Evolutionary conservation across 1,139 yeast species (phyloP).

Genomic region (Geotrichum citri-aurantii): DNA sequence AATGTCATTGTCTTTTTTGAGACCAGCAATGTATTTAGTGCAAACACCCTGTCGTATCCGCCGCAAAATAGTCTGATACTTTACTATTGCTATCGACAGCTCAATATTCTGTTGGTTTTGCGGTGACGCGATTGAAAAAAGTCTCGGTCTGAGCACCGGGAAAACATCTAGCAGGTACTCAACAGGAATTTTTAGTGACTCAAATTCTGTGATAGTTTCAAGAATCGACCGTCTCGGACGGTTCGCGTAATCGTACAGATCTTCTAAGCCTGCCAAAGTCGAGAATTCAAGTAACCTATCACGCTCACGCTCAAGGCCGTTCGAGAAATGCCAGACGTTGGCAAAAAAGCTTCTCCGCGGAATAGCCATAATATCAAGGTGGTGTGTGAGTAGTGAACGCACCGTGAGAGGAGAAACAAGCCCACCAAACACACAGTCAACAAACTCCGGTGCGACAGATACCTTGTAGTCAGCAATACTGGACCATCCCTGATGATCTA

Average conservation of each 20-base stretch:
- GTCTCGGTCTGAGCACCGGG: conserved; percentile 73
- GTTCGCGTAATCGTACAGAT: conserved; percentile 80
- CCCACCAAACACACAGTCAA: conserved; percentile 46
- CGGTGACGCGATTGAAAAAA: conserved; percentile 73
- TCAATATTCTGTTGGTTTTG: conserved; percentile 39
- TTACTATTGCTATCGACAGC: conserved; percentile 76
- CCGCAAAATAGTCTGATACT: conserved; percentile 75
- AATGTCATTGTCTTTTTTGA: conserved; percentile 45
- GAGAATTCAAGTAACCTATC: conserved; percentile 72
- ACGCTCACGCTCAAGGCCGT: conserved; percentile 54
- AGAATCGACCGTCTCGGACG: conserved; percentile 83
- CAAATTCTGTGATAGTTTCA: conserved; percentile 79
- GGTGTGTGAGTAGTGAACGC: conserved; percentile 66
- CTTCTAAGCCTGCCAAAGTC: conserved; percentile 61
- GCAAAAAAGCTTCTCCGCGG: conserved; percentile 79
- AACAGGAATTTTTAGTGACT: conserved; percentile 64
- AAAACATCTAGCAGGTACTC: conserved; percentile 68
- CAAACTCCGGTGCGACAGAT: conserved; percentile 31
- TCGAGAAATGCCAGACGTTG: conserved; percentile 63
- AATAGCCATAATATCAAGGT: conserved; percentile 72
- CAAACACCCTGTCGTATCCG: conserved; percentile 78
- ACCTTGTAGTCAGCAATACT: conserved; percentile 54
- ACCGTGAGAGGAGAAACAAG: conserved; percentile 55
- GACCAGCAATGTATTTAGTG: conserved; percentile 62
- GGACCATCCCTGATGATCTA: conserved; percentile 71